Conservation (phyloP, 2,329 filamentous ascomycete species). For the Penicillium sp. region DNA sequence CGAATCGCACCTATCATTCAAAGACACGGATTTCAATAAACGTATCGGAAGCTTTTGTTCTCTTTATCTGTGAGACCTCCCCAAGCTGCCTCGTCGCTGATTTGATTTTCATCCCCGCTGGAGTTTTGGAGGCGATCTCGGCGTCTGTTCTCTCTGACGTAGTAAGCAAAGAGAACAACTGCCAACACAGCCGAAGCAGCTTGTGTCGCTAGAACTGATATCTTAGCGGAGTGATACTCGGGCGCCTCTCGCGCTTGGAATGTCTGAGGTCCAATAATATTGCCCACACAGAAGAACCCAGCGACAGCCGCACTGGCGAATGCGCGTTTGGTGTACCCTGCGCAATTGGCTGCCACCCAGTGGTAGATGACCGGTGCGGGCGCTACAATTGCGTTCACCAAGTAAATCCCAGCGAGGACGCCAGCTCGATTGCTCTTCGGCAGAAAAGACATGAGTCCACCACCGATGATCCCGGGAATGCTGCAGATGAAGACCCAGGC, state of each 20-base stretch:
- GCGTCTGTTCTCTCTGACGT: neutral
- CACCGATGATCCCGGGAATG: neutral
- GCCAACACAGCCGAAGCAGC: neutral
- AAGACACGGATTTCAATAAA: neutral
- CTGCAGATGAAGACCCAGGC: neutral
- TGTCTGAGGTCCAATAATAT: constrained; percentile 17
- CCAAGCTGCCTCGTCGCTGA: neutral
- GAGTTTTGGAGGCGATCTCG: neutral
- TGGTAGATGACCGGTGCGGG: neutral
- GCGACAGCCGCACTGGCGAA: constrained; percentile 14
- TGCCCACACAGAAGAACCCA: constrained; percentile 12
- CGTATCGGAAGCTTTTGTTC: neutral
- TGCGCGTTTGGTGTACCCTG: constrained; percentile 14
- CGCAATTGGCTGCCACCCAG: neutral
- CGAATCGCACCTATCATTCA: neutral
- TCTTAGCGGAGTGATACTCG: neutral
- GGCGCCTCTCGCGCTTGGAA: constrained; percentile 13
- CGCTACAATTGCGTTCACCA: neutral
- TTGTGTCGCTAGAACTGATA: neutral
- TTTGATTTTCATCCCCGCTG: neutral
- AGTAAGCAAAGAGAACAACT: neutral
- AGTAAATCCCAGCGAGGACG: neutral
- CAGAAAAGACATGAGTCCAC: neutral
- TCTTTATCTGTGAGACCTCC: neutral
- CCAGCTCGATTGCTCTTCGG: neutral